Conservation (phyloP, 139 green algal genomes). For the Chlamydomonas sphaeroides region DNA sequence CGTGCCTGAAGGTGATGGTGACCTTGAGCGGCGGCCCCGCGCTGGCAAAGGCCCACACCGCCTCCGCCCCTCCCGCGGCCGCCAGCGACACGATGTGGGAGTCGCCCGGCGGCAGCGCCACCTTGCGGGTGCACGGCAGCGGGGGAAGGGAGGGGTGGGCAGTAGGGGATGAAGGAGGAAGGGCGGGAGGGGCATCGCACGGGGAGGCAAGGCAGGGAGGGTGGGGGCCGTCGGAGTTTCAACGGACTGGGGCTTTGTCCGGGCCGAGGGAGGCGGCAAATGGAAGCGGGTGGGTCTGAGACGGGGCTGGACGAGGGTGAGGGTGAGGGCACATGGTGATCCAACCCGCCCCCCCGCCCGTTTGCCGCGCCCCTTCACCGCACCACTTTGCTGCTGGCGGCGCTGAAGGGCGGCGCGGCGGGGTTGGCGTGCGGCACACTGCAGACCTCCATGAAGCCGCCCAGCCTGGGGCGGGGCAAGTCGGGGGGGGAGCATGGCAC, state of each 20-base stretch:
- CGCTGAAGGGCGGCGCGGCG: neutral
- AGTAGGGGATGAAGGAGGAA: too few relatives aligned
- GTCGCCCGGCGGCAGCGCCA: slow-evolving; percentile 6
- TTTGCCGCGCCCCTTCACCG: neutral
- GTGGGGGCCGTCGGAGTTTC: too few relatives aligned
- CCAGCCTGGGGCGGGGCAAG: slow-evolving; percentile 23
- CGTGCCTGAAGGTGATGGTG: neutral
- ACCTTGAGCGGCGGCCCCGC: neutral
- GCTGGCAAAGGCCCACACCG: slow-evolving; percentile 24
- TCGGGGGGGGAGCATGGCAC: neutral
- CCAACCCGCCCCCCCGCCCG: too few relatives aligned
- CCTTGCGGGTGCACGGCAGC: neutral
- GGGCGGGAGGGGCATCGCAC: too few relatives aligned
- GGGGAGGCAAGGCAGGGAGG: too few relatives aligned
- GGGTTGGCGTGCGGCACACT: neutral
- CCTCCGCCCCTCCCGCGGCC: slow-evolving; percentile 24
- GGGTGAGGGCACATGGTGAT: too few relatives aligned
- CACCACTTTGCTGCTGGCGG: slow-evolving; percentile 14
- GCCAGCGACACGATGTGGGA: neutral
- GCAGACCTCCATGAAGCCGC: slow-evolving; percentile 31
- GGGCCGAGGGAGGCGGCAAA: too few relatives aligned
- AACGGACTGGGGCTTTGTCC: too few relatives aligned
- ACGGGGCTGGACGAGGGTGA: too few relatives aligned
- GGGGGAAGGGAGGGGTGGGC: too few relatives aligned
- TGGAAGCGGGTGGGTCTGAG: neutral